Base-by-base conservation (phyloP, 495 filamentous ascomycete genomes). In the Cladorrhinum samala region DNA sequence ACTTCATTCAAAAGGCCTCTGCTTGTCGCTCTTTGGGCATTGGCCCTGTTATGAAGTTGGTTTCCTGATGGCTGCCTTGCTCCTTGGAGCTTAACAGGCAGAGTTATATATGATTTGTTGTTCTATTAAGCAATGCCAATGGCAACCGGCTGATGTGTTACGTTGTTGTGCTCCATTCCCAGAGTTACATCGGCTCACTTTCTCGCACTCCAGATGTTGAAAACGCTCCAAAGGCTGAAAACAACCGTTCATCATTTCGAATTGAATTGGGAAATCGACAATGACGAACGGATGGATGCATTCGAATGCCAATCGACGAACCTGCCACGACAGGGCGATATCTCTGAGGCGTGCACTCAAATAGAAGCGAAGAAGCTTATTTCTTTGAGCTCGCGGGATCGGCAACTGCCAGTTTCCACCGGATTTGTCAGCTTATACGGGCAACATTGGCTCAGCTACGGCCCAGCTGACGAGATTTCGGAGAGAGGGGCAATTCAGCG, bases 351-450 rank as follows among this genome's bases (percentile, higher is more conserved):
- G n/a, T n/a, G n/a, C n/a, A n/a, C n/a, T n/a, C n/a, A n/a, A n/a
- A n/a, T n/a, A n/a, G n/a, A n/a, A n/a, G n/a, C n/a, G n/a, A n/a
- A n/a, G n/a, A n/a, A n/a, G n/a, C n/a, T n/a, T n/a, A n/a, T n/a
- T n/a, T n/a, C n/a, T 45, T 45, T 45, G 1, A 45, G 23, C 8
- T 45, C 5, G 8, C 19, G 23, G 19, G 17, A 43, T 2, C 19
- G 42, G 1, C 42, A 45, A 45, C 18, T 45, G 18, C 42, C 42
- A 49, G n/a, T 21, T 20, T 33, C 17, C 33, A 14, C 37, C 20
- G 18, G 42, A 53, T 53, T 53, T 53, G 51, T 53, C 51, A 53
- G 42, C 42, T 33, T 11, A n/a, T n/a, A n/a, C n/a, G n/a, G 27
- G 27, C 11, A 43, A 20, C 41, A 16, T 18, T 20, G n/a, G 19